Evolutionary conservation across 768 basidiomycete species (phyloP).

Genomic region (Kwoniella dendrophila): DNA sequence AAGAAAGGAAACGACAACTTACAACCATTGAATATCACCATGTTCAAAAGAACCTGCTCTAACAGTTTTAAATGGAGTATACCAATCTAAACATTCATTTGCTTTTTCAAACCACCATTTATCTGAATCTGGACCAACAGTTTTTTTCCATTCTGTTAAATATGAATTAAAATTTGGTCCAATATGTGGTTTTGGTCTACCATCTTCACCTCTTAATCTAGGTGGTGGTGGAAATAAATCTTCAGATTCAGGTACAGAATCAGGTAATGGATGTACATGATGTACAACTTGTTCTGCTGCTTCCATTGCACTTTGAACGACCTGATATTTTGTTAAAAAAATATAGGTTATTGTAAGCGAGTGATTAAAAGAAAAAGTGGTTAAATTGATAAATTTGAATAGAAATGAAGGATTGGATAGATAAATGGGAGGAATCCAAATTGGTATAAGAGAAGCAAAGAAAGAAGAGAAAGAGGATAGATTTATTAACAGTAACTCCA

Average conservation of each 20-base stretch:
- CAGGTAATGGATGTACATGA: conserved; percentile 38
- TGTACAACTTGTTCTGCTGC: conserved; percentile 19
- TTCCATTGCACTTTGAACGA: conserved; percentile 9
- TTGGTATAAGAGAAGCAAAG: neutral
- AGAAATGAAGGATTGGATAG: neutral
- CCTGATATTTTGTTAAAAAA: neutral
- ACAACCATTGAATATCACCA: conserved; percentile 91
- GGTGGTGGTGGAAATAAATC: conserved; percentile 72
- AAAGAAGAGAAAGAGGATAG: neutral
- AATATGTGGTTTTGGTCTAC: conserved; percentile 71
- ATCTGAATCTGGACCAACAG: conserved; percentile 75
- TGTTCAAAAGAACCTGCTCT: conserved; percentile 76
- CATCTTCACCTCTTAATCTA: conserved; percentile 64
- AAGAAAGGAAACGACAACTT: conserved; percentile 24
- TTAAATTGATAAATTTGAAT: neutral
- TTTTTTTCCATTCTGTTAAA: conserved; percentile 66
- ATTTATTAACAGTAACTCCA: no score
- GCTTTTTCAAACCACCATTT: conserved; percentile 85
- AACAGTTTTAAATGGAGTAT: conserved; percentile 85
- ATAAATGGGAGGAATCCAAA: no score
- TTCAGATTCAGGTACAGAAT: conserved; percentile 37
- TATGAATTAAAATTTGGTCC: conserved; percentile 80
- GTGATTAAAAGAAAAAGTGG: neutral
- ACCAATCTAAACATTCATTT: conserved; percentile 76
- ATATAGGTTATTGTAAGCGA: neutral